phyloP scores from a whole-genome alignment of 2,329 filamentous ascomycete genomes.

The Aspergillus candidus region DNA sequence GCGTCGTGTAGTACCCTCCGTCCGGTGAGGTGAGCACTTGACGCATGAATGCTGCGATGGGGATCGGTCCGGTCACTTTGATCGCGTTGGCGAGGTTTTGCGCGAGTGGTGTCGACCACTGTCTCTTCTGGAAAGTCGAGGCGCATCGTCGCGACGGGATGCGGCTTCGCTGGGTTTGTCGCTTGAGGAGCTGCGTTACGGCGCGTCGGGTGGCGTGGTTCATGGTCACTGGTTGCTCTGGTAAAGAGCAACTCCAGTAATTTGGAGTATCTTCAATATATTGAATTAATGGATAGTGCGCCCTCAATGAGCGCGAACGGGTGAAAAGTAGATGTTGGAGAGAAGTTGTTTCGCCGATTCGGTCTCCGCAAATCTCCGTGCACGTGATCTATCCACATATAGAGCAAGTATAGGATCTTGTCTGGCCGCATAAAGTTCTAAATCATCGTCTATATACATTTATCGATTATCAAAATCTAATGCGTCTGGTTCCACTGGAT shows the following conservation, averaged over 20 bases:
- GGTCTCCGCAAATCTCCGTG: too few species aligned
- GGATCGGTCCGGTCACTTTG: constrained; percentile 83
- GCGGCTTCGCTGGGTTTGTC: constrained; percentile 13
- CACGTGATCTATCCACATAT: too few species aligned
- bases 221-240: constrained; percentile 19
- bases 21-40: constrained; percentile 91
- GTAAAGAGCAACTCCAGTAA: neutral
- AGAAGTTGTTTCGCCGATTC: too few species aligned
- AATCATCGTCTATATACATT: too few species aligned
- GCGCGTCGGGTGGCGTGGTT: constrained; percentile 25
- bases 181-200: constrained; percentile 20
- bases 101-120: constrained; percentile 90
- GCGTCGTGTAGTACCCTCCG: constrained; percentile 88
- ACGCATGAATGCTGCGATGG: constrained; percentile 93
- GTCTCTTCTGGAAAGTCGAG: constrained; percentile 41
- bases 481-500: constrained; percentile 69
- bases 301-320: too few species aligned
- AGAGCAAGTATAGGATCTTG: too few species aligned
- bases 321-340: too few species aligned
- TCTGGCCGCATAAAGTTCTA: too few species aligned
- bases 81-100: constrained; percentile 84
- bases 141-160: constrained; percentile 23
- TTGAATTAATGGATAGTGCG: too few species aligned
- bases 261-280: too few species aligned
- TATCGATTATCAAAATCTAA: constrained; percentile 9